A percentile compares a stretch with the other conserved stretches of the same genome.
Conservation (phyloP, 768 basidiomycete species). For the Tylopilus felleus region DNA sequence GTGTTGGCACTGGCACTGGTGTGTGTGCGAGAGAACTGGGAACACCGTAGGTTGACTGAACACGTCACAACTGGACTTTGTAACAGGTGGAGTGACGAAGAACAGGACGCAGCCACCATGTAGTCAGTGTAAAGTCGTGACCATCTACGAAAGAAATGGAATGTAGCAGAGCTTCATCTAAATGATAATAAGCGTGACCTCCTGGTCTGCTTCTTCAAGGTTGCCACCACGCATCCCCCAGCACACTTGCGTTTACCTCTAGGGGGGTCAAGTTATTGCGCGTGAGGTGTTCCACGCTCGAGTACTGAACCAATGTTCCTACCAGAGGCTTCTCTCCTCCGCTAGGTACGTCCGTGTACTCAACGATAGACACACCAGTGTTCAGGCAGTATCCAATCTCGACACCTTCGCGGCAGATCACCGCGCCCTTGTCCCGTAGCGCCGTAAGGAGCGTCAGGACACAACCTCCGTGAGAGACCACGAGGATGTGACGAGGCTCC, state of each 20-base stretch:
- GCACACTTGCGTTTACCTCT: constrained; percentile 50
- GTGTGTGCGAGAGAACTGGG: background rate
- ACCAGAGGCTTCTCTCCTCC: background rate
- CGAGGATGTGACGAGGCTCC: background rate
- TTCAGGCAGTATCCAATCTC: constrained; percentile 14
- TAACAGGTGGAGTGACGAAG: background rate
- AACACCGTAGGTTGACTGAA: background rate
- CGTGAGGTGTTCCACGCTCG: constrained; percentile 49
- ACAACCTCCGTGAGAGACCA: constrained; percentile 41
- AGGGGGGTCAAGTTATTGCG: constrained; percentile 26
- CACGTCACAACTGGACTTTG: background rate
- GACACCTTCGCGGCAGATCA: constrained; percentile 32
- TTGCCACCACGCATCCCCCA: constrained; percentile 9
- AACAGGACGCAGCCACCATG: background rate
- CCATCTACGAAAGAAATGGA: background rate
- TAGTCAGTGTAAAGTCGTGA: background rate
- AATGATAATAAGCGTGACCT: background rate
- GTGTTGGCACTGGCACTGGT: no score
- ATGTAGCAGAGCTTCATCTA: background rate
- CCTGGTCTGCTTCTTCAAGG: background rate
- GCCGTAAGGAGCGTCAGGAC: constrained; percentile 44
- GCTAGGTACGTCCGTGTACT: constrained; percentile 38
- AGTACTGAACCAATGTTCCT: constrained; percentile 47
- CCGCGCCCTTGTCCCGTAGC: constrained; percentile 40
- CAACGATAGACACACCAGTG: constrained; percentile 46